These are phyloP conservation scores for Camillea tinctor DNA, from an alignment of 2,329 filamentous ascomycete species.

Conservation along the genomic window DNA sequence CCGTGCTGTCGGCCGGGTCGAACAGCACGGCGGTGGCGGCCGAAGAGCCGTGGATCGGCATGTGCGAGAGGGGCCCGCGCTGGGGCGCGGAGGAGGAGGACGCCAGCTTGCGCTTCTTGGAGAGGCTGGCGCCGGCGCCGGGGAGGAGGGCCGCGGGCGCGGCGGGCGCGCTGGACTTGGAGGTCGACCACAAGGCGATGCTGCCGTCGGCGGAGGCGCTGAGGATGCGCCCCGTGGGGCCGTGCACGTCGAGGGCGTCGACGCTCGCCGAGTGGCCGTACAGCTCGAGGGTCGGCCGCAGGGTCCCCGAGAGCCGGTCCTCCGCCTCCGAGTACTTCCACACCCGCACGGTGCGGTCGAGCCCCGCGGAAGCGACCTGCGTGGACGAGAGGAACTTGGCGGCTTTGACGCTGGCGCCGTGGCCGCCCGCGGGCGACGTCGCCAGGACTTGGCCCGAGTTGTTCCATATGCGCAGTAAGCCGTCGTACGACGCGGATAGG, in stretches of 20 bases:
- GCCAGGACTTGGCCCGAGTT: conserved; percentile 82
- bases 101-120: conserved; percentile 74
- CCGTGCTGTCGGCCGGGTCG: conserved; percentile 78
- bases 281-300: conserved; percentile 76
- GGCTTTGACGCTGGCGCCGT: conserved; percentile 75
- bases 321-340: conserved; percentile 81
- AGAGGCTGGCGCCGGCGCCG: conserved; percentile 56
- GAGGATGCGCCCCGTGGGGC: conserved; percentile 72
- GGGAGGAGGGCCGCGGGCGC: conserved; percentile 70
- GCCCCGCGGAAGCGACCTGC: conserved; percentile 77
- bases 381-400: conserved; percentile 77
- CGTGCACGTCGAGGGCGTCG: conserved; percentile 72
- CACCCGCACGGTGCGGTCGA: conserved; percentile 81
- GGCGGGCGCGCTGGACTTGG: conserved; percentile 71
- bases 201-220: conserved; percentile 81
- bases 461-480: conserved; percentile 85
- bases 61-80: conserved; percentile 74
- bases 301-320: conserved; percentile 56
- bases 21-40: conserved; percentile 80
- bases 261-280: conserved; percentile 78
- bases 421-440: conserved; percentile 71
- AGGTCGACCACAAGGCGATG: conserved; percentile 86
- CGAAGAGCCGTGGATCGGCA: conserved; percentile 69
- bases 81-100: conserved; percentile 57
- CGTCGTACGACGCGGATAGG: conserved; percentile 92